A percentile compares a stretch with the other conserved stretches of the same genome.
These are phyloP conservation scores for Botrytis hyacinthi DNA, from an alignment of 2,329 filamentous ascomycete species.

Conservation along the genomic window DNA sequence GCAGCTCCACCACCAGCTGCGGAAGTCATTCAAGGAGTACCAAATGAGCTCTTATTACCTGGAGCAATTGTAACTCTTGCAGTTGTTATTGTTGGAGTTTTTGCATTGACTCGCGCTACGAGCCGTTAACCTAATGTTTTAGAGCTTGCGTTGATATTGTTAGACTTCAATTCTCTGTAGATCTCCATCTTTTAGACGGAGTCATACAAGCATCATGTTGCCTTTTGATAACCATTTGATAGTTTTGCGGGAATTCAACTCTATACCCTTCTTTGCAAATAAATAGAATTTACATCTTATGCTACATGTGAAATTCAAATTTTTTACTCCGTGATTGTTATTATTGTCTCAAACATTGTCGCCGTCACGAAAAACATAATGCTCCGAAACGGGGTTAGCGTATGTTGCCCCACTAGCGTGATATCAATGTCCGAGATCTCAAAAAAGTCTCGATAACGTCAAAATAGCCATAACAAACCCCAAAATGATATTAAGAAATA, in stretches of 20 bases:
- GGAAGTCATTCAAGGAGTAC: conserved; percentile 84
- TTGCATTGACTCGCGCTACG: conserved; percentile 73
- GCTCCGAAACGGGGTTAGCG: conserved; percentile 23
- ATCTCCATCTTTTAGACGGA: conserved; percentile 13
- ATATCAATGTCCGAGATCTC: conserved; percentile 27
- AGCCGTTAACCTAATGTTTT: conserved; percentile 42
- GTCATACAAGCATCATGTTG: conserved; percentile 18
- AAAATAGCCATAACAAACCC: conserved; percentile 24
- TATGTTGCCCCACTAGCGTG: conserved; percentile 23
- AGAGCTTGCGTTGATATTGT: conserved; percentile 20
- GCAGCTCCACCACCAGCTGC: conserved; percentile 43
- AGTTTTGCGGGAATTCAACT: conserved; percentile 21
- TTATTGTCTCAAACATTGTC: not conserved
- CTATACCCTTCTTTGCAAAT: conserved; percentile 18
- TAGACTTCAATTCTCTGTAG: conserved; percentile 24
- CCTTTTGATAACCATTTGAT: conserved; percentile 18
- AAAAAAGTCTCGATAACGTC: conserved; percentile 31
- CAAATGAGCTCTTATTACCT: conserved; percentile 89
- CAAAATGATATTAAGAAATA: conserved; percentile 57
- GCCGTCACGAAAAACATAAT: not conserved
- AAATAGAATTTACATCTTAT: not conserved
- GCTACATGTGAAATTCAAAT: not conserved
- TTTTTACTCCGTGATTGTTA: not conserved
- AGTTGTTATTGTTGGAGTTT: conserved; percentile 90
- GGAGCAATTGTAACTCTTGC: conserved; percentile 95